phyloP scores from a whole-genome alignment of 306 rosid species.

The Mimosa bimucronata region DNA sequence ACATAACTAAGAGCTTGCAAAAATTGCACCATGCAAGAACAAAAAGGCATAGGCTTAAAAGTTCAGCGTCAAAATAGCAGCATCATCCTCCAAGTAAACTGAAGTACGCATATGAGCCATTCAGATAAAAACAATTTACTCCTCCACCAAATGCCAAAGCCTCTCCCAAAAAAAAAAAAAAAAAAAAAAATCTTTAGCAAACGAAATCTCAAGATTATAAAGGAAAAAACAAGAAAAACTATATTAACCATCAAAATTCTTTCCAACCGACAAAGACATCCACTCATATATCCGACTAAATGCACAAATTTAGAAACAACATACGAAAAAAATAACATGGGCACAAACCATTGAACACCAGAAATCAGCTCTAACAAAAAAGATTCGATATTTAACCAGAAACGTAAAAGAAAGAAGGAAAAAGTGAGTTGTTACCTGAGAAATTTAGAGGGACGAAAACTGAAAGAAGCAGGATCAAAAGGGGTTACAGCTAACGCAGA shows the following conservation, averaged over 20 bases:
- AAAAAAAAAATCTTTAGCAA: neutral
- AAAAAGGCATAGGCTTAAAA: constrained; percentile 13
- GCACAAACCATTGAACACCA: neutral
- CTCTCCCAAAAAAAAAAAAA: neutral
- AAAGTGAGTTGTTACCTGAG: constrained; percentile 18
- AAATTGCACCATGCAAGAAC: constrained; percentile 2
- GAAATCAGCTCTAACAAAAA: neutral
- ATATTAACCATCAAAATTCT: neutral
- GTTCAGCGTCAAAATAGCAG: constrained; percentile 34
- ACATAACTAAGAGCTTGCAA: constrained; percentile 7
- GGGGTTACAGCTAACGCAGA: neutral
- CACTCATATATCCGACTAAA: neutral
- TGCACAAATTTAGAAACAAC: neutral
- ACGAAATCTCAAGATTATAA: neutral
- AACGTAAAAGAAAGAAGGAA: neutral
- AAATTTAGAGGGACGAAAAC: constrained; percentile 11
- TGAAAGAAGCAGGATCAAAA: constrained; percentile 30
- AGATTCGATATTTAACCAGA: neutral
- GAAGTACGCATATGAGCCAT: neutral
- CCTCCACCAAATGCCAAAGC: neutral
- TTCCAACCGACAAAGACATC: neutral
- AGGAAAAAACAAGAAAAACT: neutral
- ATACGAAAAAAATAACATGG: neutral
- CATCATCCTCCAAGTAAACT: constrained; percentile 32
- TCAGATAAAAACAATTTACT: neutral